Evolutionary conservation across 768 basidiomycete genomes (phyloP).

Genomic region (Boletus edulis): DNA sequence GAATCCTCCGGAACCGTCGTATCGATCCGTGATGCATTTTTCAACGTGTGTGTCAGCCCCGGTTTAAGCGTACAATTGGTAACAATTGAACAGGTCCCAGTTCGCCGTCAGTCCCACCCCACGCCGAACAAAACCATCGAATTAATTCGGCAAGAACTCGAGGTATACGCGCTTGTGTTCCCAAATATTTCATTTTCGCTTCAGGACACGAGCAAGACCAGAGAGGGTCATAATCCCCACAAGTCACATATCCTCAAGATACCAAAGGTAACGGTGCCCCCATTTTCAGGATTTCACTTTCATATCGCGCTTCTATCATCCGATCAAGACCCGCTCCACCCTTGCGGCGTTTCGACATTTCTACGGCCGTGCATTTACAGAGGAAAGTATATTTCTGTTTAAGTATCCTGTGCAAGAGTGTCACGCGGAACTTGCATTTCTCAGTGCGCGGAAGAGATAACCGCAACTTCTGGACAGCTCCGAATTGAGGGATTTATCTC

Average conservation of each 20-base stretch:
- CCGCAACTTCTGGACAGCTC: constrained; percentile 46
- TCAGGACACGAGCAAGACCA: constrained; percentile 47
- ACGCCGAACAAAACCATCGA: constrained; percentile 59
- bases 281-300: constrained; percentile 10
- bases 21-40: constrained; percentile 85
- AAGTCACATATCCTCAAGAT: constrained; percentile 55
- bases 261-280: constrained; percentile 52
- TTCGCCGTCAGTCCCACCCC: constrained; percentile 73
- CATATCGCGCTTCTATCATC: constrained; percentile 16
- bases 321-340: constrained; percentile 58
- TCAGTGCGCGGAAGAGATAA: constrained; percentile 70
- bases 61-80: constrained; percentile 1
- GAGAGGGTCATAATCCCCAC: constrained; percentile 31
- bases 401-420: not conserved
- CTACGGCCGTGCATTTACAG: constrained; percentile 67
- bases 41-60: constrained; percentile 56
- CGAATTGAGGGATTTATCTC: constrained; percentile 82
- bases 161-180: constrained; percentile 70
- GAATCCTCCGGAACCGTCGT: constrained; percentile 78
- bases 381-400: constrained; percentile 44
- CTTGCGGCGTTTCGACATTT: constrained; percentile 69
- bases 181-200: constrained; percentile 68
- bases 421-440: constrained; percentile 16
- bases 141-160: constrained; percentile 66
- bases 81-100: constrained; percentile 57